Evolutionary conservation across 306 rosid genomes (phyloP).

Genomic region (Cicer yamashitae): DNA sequence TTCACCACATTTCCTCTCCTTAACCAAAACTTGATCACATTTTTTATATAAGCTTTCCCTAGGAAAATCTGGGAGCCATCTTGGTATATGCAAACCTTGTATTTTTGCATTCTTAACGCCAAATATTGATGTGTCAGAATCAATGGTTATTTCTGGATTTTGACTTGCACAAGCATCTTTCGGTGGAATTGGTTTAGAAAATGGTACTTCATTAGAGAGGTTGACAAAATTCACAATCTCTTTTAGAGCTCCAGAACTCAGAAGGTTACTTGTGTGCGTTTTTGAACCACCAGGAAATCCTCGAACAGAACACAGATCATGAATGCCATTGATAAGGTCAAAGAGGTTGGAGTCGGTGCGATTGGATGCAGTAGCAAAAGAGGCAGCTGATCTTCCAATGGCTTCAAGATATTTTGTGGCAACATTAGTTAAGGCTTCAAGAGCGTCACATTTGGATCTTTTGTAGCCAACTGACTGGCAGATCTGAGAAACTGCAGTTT

Average conservation of each 20-base stretch:
- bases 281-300: conserved; percentile 63
- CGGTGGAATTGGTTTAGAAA: conserved; percentile 57
- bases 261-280: conserved; percentile 43
- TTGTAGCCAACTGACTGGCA: conserved; percentile 66
- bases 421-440: conserved; percentile 65
- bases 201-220: conserved; percentile 52
- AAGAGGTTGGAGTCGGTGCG: conserved; percentile 67
- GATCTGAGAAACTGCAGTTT: conserved; percentile 72
- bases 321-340: conserved; percentile 70
- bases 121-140: conserved; percentile 20
- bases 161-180: conserved; percentile 2
- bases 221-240: conserved; percentile 56
- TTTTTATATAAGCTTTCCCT: conserved; percentile 34
- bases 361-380: conserved; percentile 54
- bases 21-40: conserved; percentile 21
- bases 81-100: conserved; percentile 56
- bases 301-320: conserved; percentile 51
- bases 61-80: conserved; percentile 76
- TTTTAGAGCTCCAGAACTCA: conserved; percentile 55
- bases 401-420: conserved; percentile 56
- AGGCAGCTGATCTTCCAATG: conserved; percentile 55
- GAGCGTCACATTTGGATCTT: conserved; percentile 50
- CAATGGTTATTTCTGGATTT: conserved; percentile 27
- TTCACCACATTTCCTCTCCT: conserved; percentile 62
- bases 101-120: not conserved